phyloP scores from a whole-genome alignment of 495 filamentous ascomycete genomes.

The Xanthoparmelia taractica region DNA sequence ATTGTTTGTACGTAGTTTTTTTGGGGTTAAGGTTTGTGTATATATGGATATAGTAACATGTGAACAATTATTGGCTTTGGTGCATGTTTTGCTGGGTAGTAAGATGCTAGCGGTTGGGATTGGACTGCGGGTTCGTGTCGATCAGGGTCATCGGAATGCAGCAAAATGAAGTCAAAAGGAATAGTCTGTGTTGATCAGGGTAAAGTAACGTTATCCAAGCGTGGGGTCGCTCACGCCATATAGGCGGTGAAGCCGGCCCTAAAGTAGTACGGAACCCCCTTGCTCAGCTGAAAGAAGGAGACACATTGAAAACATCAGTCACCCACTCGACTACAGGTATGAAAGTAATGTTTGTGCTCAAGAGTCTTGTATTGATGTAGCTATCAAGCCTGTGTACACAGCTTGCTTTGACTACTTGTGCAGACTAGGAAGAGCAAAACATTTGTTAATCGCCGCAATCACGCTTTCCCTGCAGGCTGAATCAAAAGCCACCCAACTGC shows the following conservation, averaged over 20 bases:
- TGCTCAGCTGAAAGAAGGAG: too few relatives aligned
- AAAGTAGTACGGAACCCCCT: too few relatives aligned
- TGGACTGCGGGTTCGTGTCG: too few relatives aligned
- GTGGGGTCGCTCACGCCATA: not conserved
- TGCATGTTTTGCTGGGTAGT: too few relatives aligned
- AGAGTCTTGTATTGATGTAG: constrained; percentile 4
- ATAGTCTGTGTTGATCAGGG: too few relatives aligned
- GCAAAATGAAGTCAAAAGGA: too few relatives aligned
- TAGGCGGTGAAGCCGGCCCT: not conserved
- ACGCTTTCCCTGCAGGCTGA: not conserved
- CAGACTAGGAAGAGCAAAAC: not conserved
- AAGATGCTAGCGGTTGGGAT: too few relatives aligned
- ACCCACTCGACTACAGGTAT: not conserved
- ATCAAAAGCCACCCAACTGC: not conserved
- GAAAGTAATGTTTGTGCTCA: not conserved
- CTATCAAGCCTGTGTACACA: not conserved
- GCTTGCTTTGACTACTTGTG: not conserved
- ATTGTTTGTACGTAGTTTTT: not conserved
- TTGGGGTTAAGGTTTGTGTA: not conserved
- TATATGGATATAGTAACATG: too few relatives aligned
- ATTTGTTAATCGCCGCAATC: not conserved
- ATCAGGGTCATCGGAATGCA: not conserved
- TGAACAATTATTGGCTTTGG: too few relatives aligned
- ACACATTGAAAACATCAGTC: too few relatives aligned
- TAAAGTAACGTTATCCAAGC: too few relatives aligned